Evolutionary conservation across 352 stramenopile genomes (phyloP), one percentile per base, ranked within the genome.

Genomic region (Globisporangium carolinianum): DNA sequence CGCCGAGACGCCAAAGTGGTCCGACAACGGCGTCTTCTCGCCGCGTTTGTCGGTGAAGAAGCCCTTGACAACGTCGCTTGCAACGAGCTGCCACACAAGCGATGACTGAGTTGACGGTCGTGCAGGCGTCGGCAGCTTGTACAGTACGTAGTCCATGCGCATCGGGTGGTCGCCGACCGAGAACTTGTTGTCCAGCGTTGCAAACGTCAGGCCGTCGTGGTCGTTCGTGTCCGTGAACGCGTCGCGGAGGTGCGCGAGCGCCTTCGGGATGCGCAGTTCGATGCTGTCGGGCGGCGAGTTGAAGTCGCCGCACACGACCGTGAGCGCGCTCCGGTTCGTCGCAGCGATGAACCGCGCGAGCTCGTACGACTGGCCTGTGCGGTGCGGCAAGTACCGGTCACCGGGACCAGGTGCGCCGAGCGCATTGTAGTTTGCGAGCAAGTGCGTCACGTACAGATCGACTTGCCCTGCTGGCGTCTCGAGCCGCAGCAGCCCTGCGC

Each of bases 121-220:
- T 54, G 15, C 51, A 38, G 35, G 48, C 47, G 61, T 62, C 18
- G 58, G 35, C 24, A 76, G 66, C 65, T 87, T 85, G 74, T 90
- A 92, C 53, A 92, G 69, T 18, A 92, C 67, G 54, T 92, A 92
- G 58, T 92, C 83, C 83, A 92, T 92, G 18, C 83, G 76, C 83
- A 92, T 92, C 2, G 83, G 83, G 62, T 89, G 75, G 10, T 92
- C 83, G 1, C 83, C 79, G 57, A 87, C 72, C 51, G 79, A 90
- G 59, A 81, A 92, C 57, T 87, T 86, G 70, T 92, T 92, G 59
- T 92, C 83, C 15, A 75, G 75, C 1, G 79, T 83, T 4, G 78
- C 83, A 51, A 92, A 92, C 47, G 83, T 90, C 49, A 86, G 58
- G 5, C 83, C 83, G 48, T 85, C 68, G 55, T 76, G 64, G 17